A percentile compares a stretch with the other conserved stretches of the same genome.
phyloP scores from a whole-genome alignment of 306 rosid species.

The Sicyos baderoa region DNA sequence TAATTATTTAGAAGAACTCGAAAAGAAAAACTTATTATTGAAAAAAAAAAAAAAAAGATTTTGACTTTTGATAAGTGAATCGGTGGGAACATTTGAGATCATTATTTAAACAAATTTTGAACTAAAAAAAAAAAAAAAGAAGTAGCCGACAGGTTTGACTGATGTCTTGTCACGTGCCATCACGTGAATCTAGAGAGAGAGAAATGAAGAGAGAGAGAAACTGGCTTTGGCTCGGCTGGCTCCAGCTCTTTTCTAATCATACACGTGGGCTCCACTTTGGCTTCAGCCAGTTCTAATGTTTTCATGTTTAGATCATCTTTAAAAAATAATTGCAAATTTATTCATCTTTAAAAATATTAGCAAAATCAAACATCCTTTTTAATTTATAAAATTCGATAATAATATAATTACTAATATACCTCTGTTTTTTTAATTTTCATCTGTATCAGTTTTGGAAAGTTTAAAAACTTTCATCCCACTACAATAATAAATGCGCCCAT shows the following conservation, averaged over 20 bases:
- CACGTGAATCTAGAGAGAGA: not conserved
- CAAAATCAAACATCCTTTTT: too few relatives aligned
- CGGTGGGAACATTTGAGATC: constrained; percentile 1
- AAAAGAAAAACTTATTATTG: too few relatives aligned
- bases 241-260: constrained; percentile 4
- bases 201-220: not conserved
- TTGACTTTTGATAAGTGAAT: not conserved
- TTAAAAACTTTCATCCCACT: too few relatives aligned
- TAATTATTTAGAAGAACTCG: too few relatives aligned
- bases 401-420: too few relatives aligned
- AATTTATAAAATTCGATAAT: too few relatives aligned
- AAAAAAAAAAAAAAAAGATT: not conserved
- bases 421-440: too few relatives aligned
- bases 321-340: too few relatives aligned
- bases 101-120: not conserved
- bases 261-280: not conserved
- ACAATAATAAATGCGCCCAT: too few relatives aligned
- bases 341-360: too few relatives aligned
- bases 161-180: constrained; percentile 6
- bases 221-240: constrained; percentile 9
- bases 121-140: not conserved
- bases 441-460: too few relatives aligned
- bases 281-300: constrained; percentile 3
- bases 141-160: constrained; percentile 12
- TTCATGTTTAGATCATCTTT: too few relatives aligned